phyloP scores from a whole-genome alignment of 169 alveolate species.

The Cryptosporidium viatorum region DNA sequence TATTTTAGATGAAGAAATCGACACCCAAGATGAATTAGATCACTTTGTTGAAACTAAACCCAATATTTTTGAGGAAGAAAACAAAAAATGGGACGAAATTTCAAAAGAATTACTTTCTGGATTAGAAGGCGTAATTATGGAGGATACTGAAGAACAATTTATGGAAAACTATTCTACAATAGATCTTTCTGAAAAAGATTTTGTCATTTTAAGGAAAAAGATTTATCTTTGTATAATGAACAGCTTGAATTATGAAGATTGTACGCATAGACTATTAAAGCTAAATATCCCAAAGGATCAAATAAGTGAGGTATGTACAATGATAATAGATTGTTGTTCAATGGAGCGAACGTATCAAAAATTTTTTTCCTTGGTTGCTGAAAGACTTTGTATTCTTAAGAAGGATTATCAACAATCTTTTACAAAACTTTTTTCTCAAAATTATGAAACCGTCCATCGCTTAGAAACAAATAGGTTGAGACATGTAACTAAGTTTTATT shows the following conservation, averaged over 20 bases:
- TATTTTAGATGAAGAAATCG: conserved; percentile 90
- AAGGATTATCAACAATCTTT: conserved; percentile 92
- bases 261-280: conserved; percentile 97
- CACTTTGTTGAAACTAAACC: conserved; percentile 92
- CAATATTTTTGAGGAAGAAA: conserved; percentile 90
- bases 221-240: conserved; percentile 97
- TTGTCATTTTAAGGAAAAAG: conserved; percentile 93
- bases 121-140: conserved; percentile 77
- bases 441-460: conserved; percentile 90
- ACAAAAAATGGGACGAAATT: conserved; percentile 92
- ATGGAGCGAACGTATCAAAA: conserved; percentile 98
- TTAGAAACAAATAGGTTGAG: conserved; percentile 97
- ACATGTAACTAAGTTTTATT: conserved; percentile 95
- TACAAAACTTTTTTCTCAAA: conserved; percentile 87
- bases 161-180: conserved; percentile 75
- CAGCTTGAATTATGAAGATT: conserved; percentile 97
- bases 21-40: conserved; percentile 93
- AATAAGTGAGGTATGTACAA: conserved; percentile 91
- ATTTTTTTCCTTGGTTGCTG: conserved; percentile 95
- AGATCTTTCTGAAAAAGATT: conserved; percentile 95
- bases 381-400: conserved; percentile 93
- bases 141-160: conserved; percentile 81
- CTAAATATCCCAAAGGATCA: conserved; percentile 86
- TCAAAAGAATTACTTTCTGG: conserved; percentile 92
- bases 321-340: conserved; percentile 98